A percentile compares a stretch with the other conserved stretches of the same genome.
These are phyloP conservation scores for Fraxinus cuspidata DNA, from an alignment of 257 asterid species.

Conservation along the genomic window DNA sequence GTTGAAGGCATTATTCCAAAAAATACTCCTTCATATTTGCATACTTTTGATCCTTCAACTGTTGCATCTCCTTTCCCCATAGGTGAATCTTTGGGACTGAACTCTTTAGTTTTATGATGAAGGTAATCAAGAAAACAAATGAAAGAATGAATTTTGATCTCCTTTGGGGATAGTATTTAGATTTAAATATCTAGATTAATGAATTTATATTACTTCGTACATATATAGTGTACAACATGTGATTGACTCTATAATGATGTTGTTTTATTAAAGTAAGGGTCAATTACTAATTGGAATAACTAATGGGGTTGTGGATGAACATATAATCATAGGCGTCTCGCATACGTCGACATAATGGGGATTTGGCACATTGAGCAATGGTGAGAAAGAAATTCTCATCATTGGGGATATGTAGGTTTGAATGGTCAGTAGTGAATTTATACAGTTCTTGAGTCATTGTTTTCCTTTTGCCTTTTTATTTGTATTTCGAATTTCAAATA, in stretches of 20 bases:
- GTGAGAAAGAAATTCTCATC: slow-evolving; percentile 71
- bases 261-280: slow-evolving; percentile 32
- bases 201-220: slow-evolving; percentile 30
- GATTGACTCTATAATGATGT: slow-evolving; percentile 22
- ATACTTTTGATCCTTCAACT: too few species aligned
- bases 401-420: slow-evolving; percentile 79
- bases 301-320: slow-evolving; percentile 20
- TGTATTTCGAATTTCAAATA: too few species aligned
- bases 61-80: neutral
- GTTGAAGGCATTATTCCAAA: neutral
- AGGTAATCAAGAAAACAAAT: neutral
- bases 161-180: neutral
- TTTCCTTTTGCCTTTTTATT: too few species aligned
- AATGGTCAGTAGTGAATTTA: slow-evolving; percentile 40
- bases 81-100: neutral
- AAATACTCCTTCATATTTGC: neutral
- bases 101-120: neutral
- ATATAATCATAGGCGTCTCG: slow-evolving; percentile 41
- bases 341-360: slow-evolving; percentile 49
- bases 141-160: neutral
- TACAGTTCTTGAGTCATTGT: slow-evolving; percentile 53
- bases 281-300: slow-evolving; percentile 16
- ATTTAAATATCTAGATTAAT: slow-evolving; percentile 14
- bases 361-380: slow-evolving; percentile 64
- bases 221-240: slow-evolving; percentile 35